Evolutionary conservation across 2,329 filamentous ascomycete genomes (phyloP).

Genomic region (Xylariaceae sp.): DNA sequence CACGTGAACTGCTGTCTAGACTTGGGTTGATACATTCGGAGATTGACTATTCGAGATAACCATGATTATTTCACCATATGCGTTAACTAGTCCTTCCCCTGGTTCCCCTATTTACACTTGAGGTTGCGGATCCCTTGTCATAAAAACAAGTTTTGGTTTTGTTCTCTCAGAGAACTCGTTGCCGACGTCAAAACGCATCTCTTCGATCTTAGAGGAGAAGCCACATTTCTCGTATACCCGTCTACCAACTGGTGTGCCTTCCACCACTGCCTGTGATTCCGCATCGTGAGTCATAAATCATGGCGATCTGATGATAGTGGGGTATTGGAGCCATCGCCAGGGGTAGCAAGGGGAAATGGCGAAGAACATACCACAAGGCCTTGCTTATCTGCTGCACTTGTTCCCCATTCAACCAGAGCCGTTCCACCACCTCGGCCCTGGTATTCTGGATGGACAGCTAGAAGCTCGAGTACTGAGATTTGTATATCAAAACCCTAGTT

Average conservation of each 20-base stretch:
- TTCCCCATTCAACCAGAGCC: slow-evolving; percentile 21
- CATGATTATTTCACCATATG: too few relatives aligned
- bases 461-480: slow-evolving; percentile 18
- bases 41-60: too few relatives aligned
- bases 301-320: too few relatives aligned
- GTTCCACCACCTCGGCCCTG: slow-evolving; percentile 17
- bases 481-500: not conserved
- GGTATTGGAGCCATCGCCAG: too few relatives aligned
- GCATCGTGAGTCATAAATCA: slow-evolving; percentile 1
- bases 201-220: slow-evolving; percentile 15
- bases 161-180: slow-evolving; percentile 12
- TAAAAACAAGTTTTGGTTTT: slow-evolving; percentile 15
- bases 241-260: slow-evolving; percentile 15
- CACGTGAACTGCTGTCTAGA: too few relatives aligned
- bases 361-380: slow-evolving; percentile 10
- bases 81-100: too few relatives aligned
- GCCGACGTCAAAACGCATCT: slow-evolving; percentile 17
- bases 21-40: too few relatives aligned
- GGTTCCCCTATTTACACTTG: not conserved
- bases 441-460: slow-evolving; percentile 18
- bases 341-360: not conserved
- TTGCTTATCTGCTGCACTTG: slow-evolving; percentile 11
- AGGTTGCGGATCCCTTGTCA: slow-evolving; percentile 14
- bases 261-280: slow-evolving; percentile 13
- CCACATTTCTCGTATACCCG: slow-evolving; percentile 19